Conservation (phyloP, 148 eudicot genomes). For the Rhododendron henanense region DNA sequence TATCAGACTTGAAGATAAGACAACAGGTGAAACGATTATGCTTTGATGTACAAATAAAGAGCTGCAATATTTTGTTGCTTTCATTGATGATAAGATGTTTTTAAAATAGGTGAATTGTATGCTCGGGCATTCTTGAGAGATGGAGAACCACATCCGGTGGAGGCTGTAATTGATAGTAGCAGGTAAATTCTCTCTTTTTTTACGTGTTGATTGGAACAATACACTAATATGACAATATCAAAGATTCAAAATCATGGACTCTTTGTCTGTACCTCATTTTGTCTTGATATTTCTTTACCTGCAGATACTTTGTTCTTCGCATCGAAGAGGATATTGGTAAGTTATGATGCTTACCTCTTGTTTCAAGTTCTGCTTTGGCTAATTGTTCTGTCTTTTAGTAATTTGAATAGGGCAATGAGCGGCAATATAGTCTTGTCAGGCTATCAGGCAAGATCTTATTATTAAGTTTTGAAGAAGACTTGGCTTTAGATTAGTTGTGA, state of each 20-base stretch:
- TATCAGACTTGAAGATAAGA: constrained; percentile 87
- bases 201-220: background rate
- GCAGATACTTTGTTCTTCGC: constrained; percentile 98
- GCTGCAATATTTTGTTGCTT: background rate
- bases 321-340: constrained; percentile 89
- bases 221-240: background rate
- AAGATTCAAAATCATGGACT: background rate
- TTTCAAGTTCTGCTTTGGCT: background rate
- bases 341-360: background rate
- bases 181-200: constrained; percentile 39
- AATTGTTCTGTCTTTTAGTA: background rate
- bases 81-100: background rate
- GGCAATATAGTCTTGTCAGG: background rate
- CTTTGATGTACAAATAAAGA: background rate
- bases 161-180: constrained; percentile 97
- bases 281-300: constrained; percentile 16
- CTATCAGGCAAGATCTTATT: background rate
- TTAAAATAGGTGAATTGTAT: constrained; percentile 71
- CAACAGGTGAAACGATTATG: constrained; percentile 47
- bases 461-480: background rate
- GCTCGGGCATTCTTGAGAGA: constrained; percentile 90
- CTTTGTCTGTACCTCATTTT: background rate
- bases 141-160: constrained; percentile 96
- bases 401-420: background rate
- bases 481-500: background rate